Conservation (phyloP, 2,329 filamentous ascomycete species). For the Apiospora marii region DNA sequence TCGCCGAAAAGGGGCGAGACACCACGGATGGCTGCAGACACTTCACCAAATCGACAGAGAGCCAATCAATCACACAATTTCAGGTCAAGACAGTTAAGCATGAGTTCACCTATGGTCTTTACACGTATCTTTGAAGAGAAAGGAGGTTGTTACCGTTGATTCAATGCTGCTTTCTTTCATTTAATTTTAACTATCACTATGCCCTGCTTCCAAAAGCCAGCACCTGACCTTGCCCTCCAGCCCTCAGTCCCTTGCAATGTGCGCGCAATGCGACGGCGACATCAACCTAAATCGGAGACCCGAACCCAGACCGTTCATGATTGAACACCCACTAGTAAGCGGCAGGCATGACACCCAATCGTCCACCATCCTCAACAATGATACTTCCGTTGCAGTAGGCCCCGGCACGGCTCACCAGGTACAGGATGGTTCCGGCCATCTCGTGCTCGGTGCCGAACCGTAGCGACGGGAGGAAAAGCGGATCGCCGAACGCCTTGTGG, state of each 20-base stretch:
- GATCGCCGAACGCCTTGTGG: slow-evolving; percentile 32
- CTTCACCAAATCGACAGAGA: too few species aligned
- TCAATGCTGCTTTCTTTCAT: not conserved
- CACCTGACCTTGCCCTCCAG: not conserved
- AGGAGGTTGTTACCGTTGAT: not conserved
- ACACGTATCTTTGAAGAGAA: not conserved
- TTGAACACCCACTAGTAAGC: slow-evolving; percentile 32
- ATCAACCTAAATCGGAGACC: not conserved
- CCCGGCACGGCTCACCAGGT: slow-evolving; percentile 41
- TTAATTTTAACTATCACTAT: too few species aligned
- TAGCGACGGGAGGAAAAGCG: slow-evolving; percentile 36
- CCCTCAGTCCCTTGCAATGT: not conserved
- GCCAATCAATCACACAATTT: too few species aligned
- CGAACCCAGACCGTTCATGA: not conserved
- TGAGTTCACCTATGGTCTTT: too few species aligned
- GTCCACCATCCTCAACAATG: slow-evolving; percentile 40
- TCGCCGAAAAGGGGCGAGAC: too few species aligned
- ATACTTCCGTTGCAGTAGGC: slow-evolving; percentile 40
- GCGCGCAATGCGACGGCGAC: not conserved
- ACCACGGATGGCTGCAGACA: too few species aligned
- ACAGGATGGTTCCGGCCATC: slow-evolving; percentile 39
- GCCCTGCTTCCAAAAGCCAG: too few species aligned
- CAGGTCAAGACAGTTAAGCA: too few species aligned
- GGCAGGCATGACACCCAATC: slow-evolving; percentile 35
- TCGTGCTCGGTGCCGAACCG: slow-evolving; percentile 41